Conservation (phyloP, 2,329 filamentous ascomycete genomes). For the Penicillium rolfsii region DNA sequence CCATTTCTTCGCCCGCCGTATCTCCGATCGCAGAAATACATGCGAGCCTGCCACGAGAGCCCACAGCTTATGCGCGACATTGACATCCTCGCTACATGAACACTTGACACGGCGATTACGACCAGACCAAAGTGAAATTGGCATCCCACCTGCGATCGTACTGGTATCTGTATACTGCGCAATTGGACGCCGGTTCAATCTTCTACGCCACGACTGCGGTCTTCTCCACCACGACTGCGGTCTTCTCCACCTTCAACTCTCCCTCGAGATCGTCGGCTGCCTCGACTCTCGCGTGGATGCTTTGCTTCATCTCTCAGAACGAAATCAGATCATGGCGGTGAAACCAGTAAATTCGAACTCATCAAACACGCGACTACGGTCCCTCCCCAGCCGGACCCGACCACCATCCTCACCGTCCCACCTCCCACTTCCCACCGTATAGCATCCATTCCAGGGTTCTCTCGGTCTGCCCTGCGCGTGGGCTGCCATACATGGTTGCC, state of each 20-base stretch:
- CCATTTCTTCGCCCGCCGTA: background rate
- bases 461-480: background rate
- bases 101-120: background rate
- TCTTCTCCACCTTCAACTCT: background rate
- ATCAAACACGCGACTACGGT: conserved; percentile 12
- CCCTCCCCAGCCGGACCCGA: conserved; percentile 9
- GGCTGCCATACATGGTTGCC: conserved; percentile 10
- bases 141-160: background rate
- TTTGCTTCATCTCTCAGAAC: background rate
- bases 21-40: conserved; percentile 14
- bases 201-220: background rate
- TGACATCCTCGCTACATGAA: background rate
- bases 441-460: background rate
- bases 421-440: conserved; percentile 1
- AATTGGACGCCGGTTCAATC: background rate
- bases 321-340: conserved; percentile 22
- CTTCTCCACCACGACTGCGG: background rate
- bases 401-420: background rate
- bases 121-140: background rate
- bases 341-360: conserved; percentile 13
- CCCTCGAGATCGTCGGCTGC: conserved; percentile 1
- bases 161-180: background rate
- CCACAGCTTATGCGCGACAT: conserved; percentile 9
- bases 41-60: conserved; percentile 11
- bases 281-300: conserved; percentile 17